phyloP scores from a whole-genome alignment of 331 rosid genomes.

The Malus hybrid region DNA sequence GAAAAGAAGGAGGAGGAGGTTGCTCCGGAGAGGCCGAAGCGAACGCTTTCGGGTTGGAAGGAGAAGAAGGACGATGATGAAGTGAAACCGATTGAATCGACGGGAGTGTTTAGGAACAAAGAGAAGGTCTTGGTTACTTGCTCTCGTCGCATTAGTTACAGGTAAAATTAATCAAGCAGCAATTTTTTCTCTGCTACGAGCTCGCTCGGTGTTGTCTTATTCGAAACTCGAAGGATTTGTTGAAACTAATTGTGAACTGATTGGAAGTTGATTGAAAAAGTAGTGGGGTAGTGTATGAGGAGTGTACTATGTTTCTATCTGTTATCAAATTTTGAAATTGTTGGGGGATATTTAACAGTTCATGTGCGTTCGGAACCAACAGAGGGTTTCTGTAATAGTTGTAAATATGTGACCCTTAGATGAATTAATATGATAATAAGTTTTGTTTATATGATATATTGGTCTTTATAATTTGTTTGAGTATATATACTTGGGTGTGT shows the following conservation, averaged over 20 bases:
- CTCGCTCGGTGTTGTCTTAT: not conserved
- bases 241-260: not conserved
- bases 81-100: constrained; percentile 13
- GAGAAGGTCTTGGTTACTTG: constrained; percentile 92
- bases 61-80: constrained; percentile 25
- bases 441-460: not conserved
- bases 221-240: not conserved
- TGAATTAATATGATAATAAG: not conserved
- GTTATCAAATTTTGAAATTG: not conserved
- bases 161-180: constrained; percentile 25
- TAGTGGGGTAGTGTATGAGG: not conserved
- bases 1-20: constrained; percentile 52
- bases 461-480: too few relatives aligned
- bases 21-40: constrained; percentile 70
- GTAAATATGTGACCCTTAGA: not conserved
- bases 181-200: not conserved
- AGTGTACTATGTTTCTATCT: not conserved
- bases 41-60: constrained; percentile 88
- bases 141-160: constrained; percentile 75
- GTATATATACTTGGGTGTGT: not conserved
- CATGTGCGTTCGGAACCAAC: not conserved
- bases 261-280: not conserved
- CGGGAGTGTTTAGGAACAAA: constrained; percentile 60
- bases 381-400: not conserved
- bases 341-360: not conserved